Percentiles rank a stretch among this genome's conserved stretches.
Conservation (phyloP, 495 filamentous ascomycete species). For the Penicillium bovifimosum region DNA sequence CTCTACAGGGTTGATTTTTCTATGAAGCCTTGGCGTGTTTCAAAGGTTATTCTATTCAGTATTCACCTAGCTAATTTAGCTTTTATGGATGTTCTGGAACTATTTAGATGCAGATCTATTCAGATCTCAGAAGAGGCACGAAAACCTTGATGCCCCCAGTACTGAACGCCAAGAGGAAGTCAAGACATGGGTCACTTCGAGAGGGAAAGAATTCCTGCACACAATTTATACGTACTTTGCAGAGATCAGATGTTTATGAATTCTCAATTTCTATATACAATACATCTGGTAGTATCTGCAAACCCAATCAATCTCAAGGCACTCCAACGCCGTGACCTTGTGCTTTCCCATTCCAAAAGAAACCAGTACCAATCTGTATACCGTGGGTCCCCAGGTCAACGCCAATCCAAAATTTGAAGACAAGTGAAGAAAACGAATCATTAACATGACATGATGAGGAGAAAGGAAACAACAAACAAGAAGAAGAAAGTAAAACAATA, state of each 20-base stretch:
- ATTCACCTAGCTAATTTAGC: no score
- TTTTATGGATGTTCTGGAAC: no score
- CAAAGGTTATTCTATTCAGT: no score
- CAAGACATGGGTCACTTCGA: no score
- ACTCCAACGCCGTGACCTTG: constrained; percentile 14
- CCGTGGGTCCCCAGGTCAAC: constrained; percentile 20
- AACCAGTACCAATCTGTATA: constrained; percentile 33
- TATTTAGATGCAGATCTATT: no score
- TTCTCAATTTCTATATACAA: constrained; percentile 28
- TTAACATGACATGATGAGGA: not conserved
- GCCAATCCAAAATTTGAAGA: constrained; percentile 8
- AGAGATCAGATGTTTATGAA: not conserved
- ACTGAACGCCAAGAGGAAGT: no score
- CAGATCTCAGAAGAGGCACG: no score
- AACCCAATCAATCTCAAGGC: constrained; percentile 4
- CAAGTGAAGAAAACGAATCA: constrained; percentile 1
- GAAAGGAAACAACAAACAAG: constrained; percentile 2
- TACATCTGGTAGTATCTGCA: constrained; percentile 19
- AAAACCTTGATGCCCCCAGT: no score
- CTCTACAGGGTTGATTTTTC: no score
- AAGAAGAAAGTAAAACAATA: constrained; percentile 4
- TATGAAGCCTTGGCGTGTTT: no score
- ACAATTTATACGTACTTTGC: no score
- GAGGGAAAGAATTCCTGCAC: no score
- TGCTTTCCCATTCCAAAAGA: constrained; percentile 5